Percentiles rank a stretch among this genome's conserved stretches.
Evolutionary conservation across 495 filamentous ascomycete species (phyloP).

Genomic region (Hypoxylon cercidicola): DNA sequence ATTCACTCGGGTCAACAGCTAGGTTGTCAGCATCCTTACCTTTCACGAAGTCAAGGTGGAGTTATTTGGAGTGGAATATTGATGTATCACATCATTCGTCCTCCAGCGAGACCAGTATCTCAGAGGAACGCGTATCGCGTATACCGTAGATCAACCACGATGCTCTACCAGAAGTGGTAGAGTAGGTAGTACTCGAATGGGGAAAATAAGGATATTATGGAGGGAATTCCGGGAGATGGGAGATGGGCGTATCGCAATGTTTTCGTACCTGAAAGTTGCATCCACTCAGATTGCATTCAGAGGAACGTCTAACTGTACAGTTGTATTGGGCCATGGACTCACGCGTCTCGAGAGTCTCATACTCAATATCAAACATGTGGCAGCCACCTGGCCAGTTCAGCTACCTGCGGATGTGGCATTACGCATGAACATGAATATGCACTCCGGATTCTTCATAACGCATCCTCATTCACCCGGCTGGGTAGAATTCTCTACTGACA

Average conservation of each 20-base stretch:
- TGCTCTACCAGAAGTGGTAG: slow-evolving; percentile 13
- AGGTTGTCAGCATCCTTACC: slow-evolving; percentile 11
- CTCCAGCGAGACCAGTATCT: slow-evolving; percentile 21
- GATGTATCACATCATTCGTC: slow-evolving; percentile 15
- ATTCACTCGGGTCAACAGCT: slow-evolving; percentile 8
- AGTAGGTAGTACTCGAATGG: slow-evolving; percentile 26
- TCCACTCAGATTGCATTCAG: slow-evolving; percentile 33
- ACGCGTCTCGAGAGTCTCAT: slow-evolving; percentile 25
- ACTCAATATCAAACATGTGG: slow-evolving; percentile 41
- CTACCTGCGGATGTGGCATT: slow-evolving; percentile 15
- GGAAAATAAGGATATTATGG: slow-evolving; percentile 26
- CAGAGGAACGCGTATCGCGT: slow-evolving; percentile 29
- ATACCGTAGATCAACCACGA: slow-evolving; percentile 26
- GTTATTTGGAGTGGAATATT: slow-evolving; percentile 12
- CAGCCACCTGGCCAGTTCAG: slow-evolving; percentile 31
- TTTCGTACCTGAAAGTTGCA: slow-evolving; percentile 40
- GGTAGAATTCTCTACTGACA: slow-evolving; percentile 21
- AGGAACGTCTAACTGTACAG: slow-evolving; percentile 19
- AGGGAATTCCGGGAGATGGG: slow-evolving; percentile 26
- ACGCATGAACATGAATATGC: slow-evolving; percentile 28
- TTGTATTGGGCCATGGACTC: slow-evolving; percentile 25
- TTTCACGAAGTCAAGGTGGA: slow-evolving; percentile 1
- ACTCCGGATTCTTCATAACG: slow-evolving; percentile 39
- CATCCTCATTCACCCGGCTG: slow-evolving; percentile 39
- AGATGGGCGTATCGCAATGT: slow-evolving; percentile 18